These are phyloP conservation scores for Rhynchosporium agropyri DNA, from an alignment of 2,329 filamentous ascomycete genomes.

Conservation along the genomic window DNA sequence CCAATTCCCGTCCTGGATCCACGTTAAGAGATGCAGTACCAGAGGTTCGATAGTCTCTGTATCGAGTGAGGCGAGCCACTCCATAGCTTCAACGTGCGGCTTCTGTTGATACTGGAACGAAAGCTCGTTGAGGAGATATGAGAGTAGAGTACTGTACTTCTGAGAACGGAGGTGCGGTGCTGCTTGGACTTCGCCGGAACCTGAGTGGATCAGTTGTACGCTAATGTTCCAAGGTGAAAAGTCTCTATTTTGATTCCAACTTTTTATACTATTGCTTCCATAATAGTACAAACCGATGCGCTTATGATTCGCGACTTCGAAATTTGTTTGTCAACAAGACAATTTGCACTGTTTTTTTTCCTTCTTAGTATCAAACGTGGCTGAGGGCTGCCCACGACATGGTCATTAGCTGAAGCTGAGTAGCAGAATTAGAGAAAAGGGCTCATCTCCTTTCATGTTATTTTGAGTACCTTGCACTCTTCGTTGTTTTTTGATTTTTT, in stretches of 20 bases:
- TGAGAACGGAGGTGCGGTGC: neutral
- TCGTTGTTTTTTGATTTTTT: too few relatives aligned
- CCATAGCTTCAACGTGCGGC: conserved; percentile 1
- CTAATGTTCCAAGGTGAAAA: neutral
- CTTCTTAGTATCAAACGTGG: too few relatives aligned
- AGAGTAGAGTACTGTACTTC: neutral
- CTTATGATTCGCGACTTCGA: too few relatives aligned
- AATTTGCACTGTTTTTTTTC: too few relatives aligned
- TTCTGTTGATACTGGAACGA: conserved; percentile 4
- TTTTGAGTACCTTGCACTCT: too few relatives aligned
- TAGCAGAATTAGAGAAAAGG: too few relatives aligned
- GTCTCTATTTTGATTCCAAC: neutral
- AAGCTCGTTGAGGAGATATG: neutral
- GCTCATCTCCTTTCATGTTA: too few relatives aligned
- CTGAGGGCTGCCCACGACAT: too few relatives aligned
- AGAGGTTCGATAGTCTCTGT: neutral
- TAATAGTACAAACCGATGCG: too few relatives aligned
- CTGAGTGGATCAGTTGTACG: neutral
- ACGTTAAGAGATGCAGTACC: conserved; percentile 15
- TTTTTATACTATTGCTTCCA: neutral
- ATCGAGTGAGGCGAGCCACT: conserved; percentile 1
- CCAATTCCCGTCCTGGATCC: conserved; percentile 23
- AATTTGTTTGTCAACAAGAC: too few relatives aligned
- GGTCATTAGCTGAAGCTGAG: neutral
- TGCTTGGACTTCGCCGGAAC: neutral